Conservation (phyloP, 2,329 filamentous ascomycete species). For the Colletotrichum chlorophyti region DNA sequence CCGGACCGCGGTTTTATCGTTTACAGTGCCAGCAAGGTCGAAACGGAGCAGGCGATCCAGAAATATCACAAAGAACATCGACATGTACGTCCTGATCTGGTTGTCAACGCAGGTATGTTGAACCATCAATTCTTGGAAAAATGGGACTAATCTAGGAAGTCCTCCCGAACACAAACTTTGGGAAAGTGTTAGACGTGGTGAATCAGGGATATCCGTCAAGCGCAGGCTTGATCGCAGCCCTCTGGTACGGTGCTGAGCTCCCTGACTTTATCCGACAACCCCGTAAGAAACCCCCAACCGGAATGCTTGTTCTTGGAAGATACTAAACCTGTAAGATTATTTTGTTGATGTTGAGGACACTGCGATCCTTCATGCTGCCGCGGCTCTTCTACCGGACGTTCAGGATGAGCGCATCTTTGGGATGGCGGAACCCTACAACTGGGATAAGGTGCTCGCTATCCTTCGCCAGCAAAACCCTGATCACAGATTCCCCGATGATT, state of each 20-base stretch:
- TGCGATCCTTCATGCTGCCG: constrained; percentile 59
- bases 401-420: constrained; percentile 59
- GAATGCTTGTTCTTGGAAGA: constrained; percentile 35
- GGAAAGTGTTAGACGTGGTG: constrained; percentile 23
- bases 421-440: constrained; percentile 54
- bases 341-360: constrained; percentile 54
- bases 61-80: constrained; percentile 40
- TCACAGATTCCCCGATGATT: constrained; percentile 31
- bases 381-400: constrained; percentile 53
- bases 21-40: constrained; percentile 47
- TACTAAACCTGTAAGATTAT: constrained; percentile 49
- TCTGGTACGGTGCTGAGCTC: constrained; percentile 32
- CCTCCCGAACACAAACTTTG: constrained; percentile 37
- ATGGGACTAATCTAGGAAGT: constrained; percentile 38
- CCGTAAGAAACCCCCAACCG: constrained; percentile 32
- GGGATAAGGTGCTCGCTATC: constrained; percentile 45
- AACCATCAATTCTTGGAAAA: background rate
- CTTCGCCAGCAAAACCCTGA: constrained; percentile 31
- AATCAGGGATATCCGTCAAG: constrained; percentile 33
- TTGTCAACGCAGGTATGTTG: constrained; percentile 6
- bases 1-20: constrained; percentile 33
- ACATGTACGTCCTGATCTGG: constrained; percentile 27
- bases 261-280: background rate
- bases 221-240: constrained; percentile 15
- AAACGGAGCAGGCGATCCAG: constrained; percentile 45